A percentile compares a stretch with the other conserved stretches of the same genome.
Conservation (phyloP, 768 basidiomycete genomes). For the Leccinum subtestaceum region DNA sequence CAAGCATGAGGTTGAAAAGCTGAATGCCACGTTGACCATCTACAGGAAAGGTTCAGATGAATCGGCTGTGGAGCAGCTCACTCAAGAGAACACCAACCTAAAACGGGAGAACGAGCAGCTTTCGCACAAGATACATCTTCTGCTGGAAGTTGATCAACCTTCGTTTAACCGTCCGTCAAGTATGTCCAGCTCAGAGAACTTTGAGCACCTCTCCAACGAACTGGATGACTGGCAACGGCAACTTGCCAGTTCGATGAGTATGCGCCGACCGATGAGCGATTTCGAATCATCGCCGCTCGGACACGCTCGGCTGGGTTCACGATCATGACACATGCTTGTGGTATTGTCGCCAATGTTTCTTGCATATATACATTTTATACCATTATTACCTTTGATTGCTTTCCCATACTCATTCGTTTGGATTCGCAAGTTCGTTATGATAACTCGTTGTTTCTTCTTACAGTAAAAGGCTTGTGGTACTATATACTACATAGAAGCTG, state of each 20-base stretch:
- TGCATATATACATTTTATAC: slow-evolving; percentile 38
- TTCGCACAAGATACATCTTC: slow-evolving; percentile 85
- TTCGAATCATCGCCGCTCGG: slow-evolving; percentile 58
- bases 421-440: slow-evolving; percentile 42
- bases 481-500: slow-evolving; percentile 17
- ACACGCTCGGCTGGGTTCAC: slow-evolving; percentile 60
- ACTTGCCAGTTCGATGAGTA: slow-evolving; percentile 75
- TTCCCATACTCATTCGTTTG: slow-evolving; percentile 50
- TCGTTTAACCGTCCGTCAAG: slow-evolving; percentile 66
- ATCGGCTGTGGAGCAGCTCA: slow-evolving; percentile 75
- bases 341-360: slow-evolving; percentile 16
- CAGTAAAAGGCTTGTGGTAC: slow-evolving; percentile 18
- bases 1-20: slow-evolving; percentile 73
- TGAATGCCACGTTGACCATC: slow-evolving; percentile 69
- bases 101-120: slow-evolving; percentile 86
- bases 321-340: slow-evolving; percentile 36
- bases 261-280: slow-evolving; percentile 67
- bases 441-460: slow-evolving; percentile 36
- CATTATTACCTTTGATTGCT: slow-evolving; percentile 36
- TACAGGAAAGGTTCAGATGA: slow-evolving; percentile 77
- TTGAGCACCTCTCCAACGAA: slow-evolving; percentile 77
- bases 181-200: slow-evolving; percentile 82
- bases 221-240: slow-evolving; percentile 86
- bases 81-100: slow-evolving; percentile 74
- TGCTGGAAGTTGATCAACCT: slow-evolving; percentile 84